Percentiles rank a stretch among this genome's conserved stretches.
Conservation (phyloP, 148 eudicot genomes). For the Vaccinium darrowii region DNA sequence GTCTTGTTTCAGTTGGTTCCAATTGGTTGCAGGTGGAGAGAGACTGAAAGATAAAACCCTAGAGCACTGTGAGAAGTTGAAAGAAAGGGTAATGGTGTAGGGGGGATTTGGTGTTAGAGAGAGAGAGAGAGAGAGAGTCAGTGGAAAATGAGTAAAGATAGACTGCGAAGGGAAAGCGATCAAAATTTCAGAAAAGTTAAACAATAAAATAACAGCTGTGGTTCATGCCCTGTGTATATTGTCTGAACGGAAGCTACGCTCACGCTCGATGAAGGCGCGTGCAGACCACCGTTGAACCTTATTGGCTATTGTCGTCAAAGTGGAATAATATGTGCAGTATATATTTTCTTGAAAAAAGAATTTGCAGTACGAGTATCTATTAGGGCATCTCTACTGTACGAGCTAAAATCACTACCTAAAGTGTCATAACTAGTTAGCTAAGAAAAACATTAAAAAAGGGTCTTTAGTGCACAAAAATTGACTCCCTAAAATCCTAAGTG, state of each 20-base stretch:
- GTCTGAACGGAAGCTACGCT: neutral
- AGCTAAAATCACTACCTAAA: too few species aligned
- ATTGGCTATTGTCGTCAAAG: neutral
- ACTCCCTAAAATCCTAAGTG: too few species aligned
- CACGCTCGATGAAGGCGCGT: neutral
- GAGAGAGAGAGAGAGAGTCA: conserved; percentile 8
- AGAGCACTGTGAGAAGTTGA: neutral
- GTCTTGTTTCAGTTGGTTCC: conserved; percentile 2
- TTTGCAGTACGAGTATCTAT: too few species aligned
- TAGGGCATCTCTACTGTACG: too few species aligned
- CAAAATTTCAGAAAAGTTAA: conserved; percentile 6
- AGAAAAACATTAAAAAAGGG: too few species aligned
- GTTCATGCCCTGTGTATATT: neutral
- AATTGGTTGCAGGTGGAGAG: conserved; percentile 13
- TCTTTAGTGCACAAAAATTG: too few species aligned
- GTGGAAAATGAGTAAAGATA: conserved; percentile 8
- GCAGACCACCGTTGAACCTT: neutral
- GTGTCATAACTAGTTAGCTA: too few species aligned
- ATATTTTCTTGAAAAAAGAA: too few species aligned
- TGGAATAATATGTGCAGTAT: neutral
- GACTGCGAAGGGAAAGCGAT: neutral
- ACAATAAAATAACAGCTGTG: conserved; percentile 29
- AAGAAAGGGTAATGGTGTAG: neutral
- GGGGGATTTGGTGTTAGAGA: conserved; percentile 3
- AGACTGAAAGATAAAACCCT: neutral